A percentile compares a stretch with the other conserved stretches of the same genome.
Conservation (phyloP, 140 eudicot genomes). For the Flaveria floridana region DNA sequence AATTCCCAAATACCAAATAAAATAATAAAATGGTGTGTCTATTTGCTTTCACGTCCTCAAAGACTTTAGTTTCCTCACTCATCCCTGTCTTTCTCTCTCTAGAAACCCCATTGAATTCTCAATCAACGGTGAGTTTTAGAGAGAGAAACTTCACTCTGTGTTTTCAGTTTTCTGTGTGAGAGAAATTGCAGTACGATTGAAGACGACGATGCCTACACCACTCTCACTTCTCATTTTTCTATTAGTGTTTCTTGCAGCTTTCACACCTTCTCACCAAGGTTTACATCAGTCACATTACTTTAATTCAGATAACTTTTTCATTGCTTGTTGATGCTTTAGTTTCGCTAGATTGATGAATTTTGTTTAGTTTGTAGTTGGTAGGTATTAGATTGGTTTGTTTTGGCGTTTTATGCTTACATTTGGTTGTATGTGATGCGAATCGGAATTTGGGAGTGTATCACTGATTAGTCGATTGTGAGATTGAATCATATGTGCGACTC, state of each 20-base stretch:
- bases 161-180: too few relatives aligned
- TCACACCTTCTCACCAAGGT: conserved; percentile 42
- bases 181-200: neutral
- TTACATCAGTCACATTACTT: neutral
- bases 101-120: neutral
- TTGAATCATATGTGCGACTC: conserved; percentile 13
- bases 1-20: too few relatives aligned
- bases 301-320: too few relatives aligned
- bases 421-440: conserved; percentile 26
- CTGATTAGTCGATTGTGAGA: neutral
- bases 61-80: neutral
- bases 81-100: neutral
- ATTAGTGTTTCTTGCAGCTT: conserved; percentile 30
- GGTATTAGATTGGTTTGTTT: too few relatives aligned
- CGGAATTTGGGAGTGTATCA: neutral
- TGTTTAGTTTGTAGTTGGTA: too few relatives aligned
- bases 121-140: too few relatives aligned
- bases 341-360: too few relatives aligned
- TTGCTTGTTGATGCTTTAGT: too few relatives aligned
- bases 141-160: too few relatives aligned
- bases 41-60: neutral
- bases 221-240: conserved; percentile 35
- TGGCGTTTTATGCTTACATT: conserved; percentile 16
- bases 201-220: conserved; percentile 29
- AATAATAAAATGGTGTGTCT: neutral